phyloP scores from a whole-genome alignment of 2,329 filamentous ascomycete species.

The Hirsutella thompsonii region DNA sequence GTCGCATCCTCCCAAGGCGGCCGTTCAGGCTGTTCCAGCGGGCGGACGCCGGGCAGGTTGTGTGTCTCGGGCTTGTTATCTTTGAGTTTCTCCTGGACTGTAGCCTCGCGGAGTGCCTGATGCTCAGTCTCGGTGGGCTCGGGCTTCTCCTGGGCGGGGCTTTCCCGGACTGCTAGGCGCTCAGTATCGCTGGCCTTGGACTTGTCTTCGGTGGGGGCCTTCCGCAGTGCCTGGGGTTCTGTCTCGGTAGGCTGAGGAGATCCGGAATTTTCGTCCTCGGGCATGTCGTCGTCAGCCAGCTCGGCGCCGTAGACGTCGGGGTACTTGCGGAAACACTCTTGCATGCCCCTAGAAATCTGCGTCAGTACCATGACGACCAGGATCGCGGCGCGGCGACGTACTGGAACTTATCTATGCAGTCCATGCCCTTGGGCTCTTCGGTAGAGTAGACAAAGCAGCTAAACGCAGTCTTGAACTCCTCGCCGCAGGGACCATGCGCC shows the following conservation, averaged over 20 bases:
- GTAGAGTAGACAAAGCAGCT: conserved; percentile 96
- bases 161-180: too few species aligned
- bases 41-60: conserved; percentile 2
- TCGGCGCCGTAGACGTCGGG: conserved; percentile 90
- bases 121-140: not conserved
- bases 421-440: conserved; percentile 93
- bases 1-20: conserved; percentile 16
- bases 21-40: conserved; percentile 4
- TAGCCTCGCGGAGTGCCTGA: conserved; percentile 3
- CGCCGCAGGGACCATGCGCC: conserved; percentile 90
- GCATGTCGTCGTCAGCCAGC: conserved; percentile 52
- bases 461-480: conserved; percentile 90
- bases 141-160: too few species aligned
- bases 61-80: conserved; percentile 6
- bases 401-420: conserved; percentile 97
- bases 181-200: conserved; percentile 2
- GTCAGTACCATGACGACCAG: conserved; percentile 13
- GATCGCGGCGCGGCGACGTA: conserved; percentile 29
- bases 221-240: conserved; percentile 1
- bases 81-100: not conserved
- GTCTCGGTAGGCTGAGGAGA: conserved; percentile 4
- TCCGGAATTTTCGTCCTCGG: conserved; percentile 28
- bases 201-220: conserved; percentile 1
- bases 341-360: conserved; percentile 63
- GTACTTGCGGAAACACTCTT: conserved; percentile 87